These are phyloP conservation scores for Boletus vinaceobasis DNA, from an alignment of 768 basidiomycete genomes.

Conservation along the genomic window DNA sequence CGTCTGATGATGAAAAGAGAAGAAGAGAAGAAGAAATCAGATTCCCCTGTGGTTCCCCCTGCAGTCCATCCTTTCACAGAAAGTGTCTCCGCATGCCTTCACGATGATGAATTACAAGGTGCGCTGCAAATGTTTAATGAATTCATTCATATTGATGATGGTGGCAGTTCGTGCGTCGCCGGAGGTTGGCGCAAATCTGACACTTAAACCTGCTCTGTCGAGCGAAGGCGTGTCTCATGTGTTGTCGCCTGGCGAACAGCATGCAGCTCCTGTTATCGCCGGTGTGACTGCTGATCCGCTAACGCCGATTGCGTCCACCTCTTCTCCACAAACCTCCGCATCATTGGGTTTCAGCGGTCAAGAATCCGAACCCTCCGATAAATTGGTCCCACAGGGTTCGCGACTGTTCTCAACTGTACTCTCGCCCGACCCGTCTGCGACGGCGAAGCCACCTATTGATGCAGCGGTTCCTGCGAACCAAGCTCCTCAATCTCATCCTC, in stretches of 20 bases:
- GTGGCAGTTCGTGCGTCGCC: slow-evolving; percentile 5
- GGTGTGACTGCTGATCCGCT: slow-evolving; percentile 1
- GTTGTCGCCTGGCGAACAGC: slow-evolving; percentile 16
- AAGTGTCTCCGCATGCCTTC: slow-evolving; percentile 3
- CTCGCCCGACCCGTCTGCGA: slow-evolving; percentile 17
- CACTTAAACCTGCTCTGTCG: not conserved
- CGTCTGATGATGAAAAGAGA: slow-evolving; percentile 80
- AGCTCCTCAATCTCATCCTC: slow-evolving; percentile 36
- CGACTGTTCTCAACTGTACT: slow-evolving; percentile 36
- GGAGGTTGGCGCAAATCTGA: slow-evolving; percentile 9
- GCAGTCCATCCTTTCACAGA: slow-evolving; percentile 8
- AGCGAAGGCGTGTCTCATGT: slow-evolving; percentile 13
- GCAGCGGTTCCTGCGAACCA: slow-evolving; percentile 38
- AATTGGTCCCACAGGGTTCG: slow-evolving; percentile 28
- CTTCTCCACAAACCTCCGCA: slow-evolving; percentile 11
- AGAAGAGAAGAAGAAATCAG: slow-evolving; percentile 46
- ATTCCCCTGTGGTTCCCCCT: slow-evolving; percentile 11
- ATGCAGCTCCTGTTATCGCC: not conserved
- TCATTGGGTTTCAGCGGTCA: slow-evolving; percentile 5
- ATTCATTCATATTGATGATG: slow-evolving; percentile 11
- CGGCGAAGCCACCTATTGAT: slow-evolving; percentile 32
- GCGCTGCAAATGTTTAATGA: not conserved
- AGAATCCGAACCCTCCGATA: slow-evolving; percentile 20
- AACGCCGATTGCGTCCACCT: slow-evolving; percentile 8
- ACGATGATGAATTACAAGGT: slow-evolving; percentile 21